Base-by-base conservation (phyloP, 2,329 filamentous ascomycete genomes). In the Ramichloridium luteum region DNA sequence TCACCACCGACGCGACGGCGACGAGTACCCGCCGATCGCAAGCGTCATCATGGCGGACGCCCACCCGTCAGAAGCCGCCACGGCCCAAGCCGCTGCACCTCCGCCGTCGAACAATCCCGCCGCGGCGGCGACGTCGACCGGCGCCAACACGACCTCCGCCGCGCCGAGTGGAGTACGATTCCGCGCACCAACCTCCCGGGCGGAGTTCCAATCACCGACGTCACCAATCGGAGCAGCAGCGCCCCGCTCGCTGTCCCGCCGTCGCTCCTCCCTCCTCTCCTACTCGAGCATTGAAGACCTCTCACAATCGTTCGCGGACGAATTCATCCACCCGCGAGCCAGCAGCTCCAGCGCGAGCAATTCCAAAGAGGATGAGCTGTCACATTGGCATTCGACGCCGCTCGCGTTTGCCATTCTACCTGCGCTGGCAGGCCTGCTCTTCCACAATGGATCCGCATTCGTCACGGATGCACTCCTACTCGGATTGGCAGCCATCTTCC, bases 381-480 rank as follows among this genome's bases (percentile, higher is more conserved):
- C 80, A 2, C 67, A 75, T 38, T 83, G 84, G 72, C 77, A 90
- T 39, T 81, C 76, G 2, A 64, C 81, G n/a, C 85, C 88, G 1
- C 61, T 96, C 18, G 77, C 74, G 0, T 79, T 93, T 52, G 86
- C 84, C 3, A 67, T 94, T 28, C 61, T 96, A 10, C 88, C 88
- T 3, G 85, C 86, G 1, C 53, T 93, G n/a, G 83, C 75, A 1
- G 88, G 86, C 0, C 59, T 92, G 29, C 63, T 94, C 35, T 92
- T 93, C 53, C 72, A 80, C 38, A 81, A 93, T 59, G 88, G 88
- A 9, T 79, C 77, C 45, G 72, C 78, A 1, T 68, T 94, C 39
- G 74, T 86, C 33, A 93, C 85, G 1, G 88, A 96, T 56, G 59
- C 93, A 16, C 78, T 90, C 46, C 64, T 96, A 18, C 60, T 96